Evolutionary conservation across 2,329 filamentous ascomycete genomes (phyloP), one percentile per base, ranked within the genome.

Genomic region (Shiraia sp.): DNA sequence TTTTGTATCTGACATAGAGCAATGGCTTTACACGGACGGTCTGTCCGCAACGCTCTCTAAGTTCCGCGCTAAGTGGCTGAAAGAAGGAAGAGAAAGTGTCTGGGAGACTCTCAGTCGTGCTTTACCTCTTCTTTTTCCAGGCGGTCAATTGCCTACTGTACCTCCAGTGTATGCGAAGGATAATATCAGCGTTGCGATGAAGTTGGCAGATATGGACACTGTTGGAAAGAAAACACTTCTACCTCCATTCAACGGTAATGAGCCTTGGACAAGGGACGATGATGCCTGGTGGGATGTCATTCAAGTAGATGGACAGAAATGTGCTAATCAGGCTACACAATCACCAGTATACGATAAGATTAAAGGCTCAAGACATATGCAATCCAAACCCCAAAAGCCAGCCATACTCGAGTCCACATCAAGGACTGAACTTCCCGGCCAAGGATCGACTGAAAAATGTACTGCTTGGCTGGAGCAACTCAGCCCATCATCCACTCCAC

Each of bases 201-300:
- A 65, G 24, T 45, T 66, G 2, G 49, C 52, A 5, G 17, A 32
- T 9, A 45, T 61, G 3, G 42, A 63, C 17, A 36, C 34, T 4
- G 37, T 45, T 3, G 38, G 35, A 3, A 24, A 23, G 1, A 26
- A 42, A 1, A 23, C 32, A 8, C 37, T 40, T 0, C 26, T 51
- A 0, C 10, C 32, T 9, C 46, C 53, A 0, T 50, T 63, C 8
- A 32, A 15, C 1, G 59, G 60, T 2, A 24, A 57, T 17, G 63
- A 65, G 19, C 37, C 51, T 1, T 66, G 61, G 63, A 62, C 63
- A 2, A 36, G 55, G 3, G 26, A 59, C 19, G 59, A 64, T 19
- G 51, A 59, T 31, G 37, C 17, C 1, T 51, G 51, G 8, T 66
- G 61, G 61, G 40, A 52, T 10, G 38, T 55, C 15, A 40, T 57